Evolutionary conservation across 306 rosid genomes (phyloP).

Genomic region (Hippophae tibetana): DNA sequence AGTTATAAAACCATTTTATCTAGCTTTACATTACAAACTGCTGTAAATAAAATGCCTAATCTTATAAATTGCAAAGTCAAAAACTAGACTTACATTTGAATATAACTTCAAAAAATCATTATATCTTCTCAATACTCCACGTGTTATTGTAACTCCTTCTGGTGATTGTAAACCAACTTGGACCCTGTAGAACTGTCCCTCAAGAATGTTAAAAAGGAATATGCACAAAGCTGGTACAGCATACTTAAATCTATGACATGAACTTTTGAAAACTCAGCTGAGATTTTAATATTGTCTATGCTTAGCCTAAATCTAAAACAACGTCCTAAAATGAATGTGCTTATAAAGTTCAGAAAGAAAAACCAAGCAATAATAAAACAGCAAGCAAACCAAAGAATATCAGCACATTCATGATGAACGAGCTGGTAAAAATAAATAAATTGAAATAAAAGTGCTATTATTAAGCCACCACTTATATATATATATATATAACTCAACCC

Average conservation of each 20-base stretch:
- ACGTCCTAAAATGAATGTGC: background rate
- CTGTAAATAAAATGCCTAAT: background rate
- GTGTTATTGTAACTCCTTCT: slow-evolving; percentile 58
- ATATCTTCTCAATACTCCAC: slow-evolving; percentile 75
- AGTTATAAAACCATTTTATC: no score
- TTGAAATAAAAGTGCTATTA: no score
- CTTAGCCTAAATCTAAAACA: no score
- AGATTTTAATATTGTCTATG: background rate
- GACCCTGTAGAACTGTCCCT: slow-evolving; percentile 98
- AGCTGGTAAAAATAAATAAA: no score
- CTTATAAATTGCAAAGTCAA: slow-evolving; percentile 5
- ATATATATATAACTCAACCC: no score
- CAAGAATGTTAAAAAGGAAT: slow-evolving; percentile 48
- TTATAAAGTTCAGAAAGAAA: no score
- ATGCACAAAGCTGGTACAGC: slow-evolving; percentile 19
- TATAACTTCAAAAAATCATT: slow-evolving; percentile 84
- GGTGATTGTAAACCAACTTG: slow-evolving; percentile 94
- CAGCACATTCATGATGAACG: no score
- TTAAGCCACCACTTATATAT: no score
- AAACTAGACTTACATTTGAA: slow-evolving; percentile 58
- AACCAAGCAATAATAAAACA: no score
- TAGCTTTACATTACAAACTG: slow-evolving; percentile 6
- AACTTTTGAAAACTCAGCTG: slow-evolving; percentile 6
- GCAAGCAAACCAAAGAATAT: no score
- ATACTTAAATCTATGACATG: slow-evolving; percentile 10